Evolutionary conservation across 352 stramenopile genomes (phyloP).

Genomic region (Globisporangium splendens): DNA sequence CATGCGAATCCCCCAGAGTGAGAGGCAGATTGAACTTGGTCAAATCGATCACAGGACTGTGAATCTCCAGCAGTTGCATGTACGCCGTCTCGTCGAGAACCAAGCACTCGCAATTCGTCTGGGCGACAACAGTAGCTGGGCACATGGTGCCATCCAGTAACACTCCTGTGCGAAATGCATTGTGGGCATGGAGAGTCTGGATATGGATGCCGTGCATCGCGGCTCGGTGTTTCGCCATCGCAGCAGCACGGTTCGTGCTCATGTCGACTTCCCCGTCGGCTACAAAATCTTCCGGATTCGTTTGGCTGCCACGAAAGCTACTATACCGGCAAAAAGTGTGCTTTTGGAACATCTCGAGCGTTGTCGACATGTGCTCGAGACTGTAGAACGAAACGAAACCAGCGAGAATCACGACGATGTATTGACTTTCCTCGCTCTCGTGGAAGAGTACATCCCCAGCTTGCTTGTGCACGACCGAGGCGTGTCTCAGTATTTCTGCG

Average conservation of each 20-base stretch:
- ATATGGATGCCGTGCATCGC: slow-evolving; percentile 54
- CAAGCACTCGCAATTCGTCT: slow-evolving; percentile 51
- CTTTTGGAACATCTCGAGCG: slow-evolving; percentile 57
- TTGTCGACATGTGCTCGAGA: slow-evolving; percentile 51
- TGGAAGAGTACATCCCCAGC: slow-evolving; percentile 56
- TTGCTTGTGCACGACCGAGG: slow-evolving; percentile 27
- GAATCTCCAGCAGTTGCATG: slow-evolving; percentile 25
- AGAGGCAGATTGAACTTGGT: not conserved
- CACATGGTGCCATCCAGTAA: slow-evolving; percentile 32
- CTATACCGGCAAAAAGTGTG: slow-evolving; percentile 53
- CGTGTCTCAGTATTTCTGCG: slow-evolving; percentile 30
- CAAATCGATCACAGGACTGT: slow-evolving; percentile 35
- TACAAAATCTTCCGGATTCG: slow-evolving; percentile 27
- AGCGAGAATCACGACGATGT: slow-evolving; percentile 41
- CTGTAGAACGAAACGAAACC: slow-evolving; percentile 63
- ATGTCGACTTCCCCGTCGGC: not conserved
- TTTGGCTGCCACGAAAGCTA: slow-evolving; percentile 29
- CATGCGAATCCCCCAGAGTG: not conserved
- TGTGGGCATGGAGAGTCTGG: slow-evolving; percentile 45
- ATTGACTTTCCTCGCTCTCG: slow-evolving; percentile 28
- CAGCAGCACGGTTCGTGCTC: slow-evolving; percentile 2
- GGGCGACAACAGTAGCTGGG: slow-evolving; percentile 47
- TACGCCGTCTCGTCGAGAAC: slow-evolving; percentile 49
- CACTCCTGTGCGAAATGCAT: slow-evolving; percentile 55
- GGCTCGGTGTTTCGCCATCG: slow-evolving; percentile 24